A percentile compares a stretch with the other conserved stretches of the same genome.
phyloP scores from a whole-genome alignment of 140 eudicot species.

The Eryngium alpinum region DNA sequence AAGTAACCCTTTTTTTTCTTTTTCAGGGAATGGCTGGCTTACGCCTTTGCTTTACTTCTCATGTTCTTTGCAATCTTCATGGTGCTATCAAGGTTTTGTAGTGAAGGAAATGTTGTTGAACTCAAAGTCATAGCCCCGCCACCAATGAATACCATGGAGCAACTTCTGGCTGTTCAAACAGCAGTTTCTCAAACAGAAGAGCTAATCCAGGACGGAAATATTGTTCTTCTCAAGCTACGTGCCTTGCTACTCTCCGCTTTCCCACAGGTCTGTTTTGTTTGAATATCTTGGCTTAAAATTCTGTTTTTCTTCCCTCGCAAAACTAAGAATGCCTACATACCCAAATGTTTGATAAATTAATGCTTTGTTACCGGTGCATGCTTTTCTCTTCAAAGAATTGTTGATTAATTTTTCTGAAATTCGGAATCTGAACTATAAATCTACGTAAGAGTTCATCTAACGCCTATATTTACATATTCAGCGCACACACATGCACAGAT shows the following conservation, averaged over 20 bases:
- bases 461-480: not conserved
- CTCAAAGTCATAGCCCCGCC: conserved; percentile 80
- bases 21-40: conserved; percentile 78
- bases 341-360: too few species aligned
- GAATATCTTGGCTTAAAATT: not conserved
- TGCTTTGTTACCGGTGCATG: too few species aligned
- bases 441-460: too few species aligned
- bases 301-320: not conserved
- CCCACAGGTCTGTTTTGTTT: conserved; percentile 56
- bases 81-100: conserved; percentile 42
- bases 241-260: conserved; percentile 68
- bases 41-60: conserved; percentile 48
- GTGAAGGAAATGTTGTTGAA: conserved; percentile 40
- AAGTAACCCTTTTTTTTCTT: not conserved
- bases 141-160: conserved; percentile 85
- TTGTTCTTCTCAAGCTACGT: conserved; percentile 75
- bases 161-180: conserved; percentile 90
- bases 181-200: conserved; percentile 89
- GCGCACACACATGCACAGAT: not conserved
- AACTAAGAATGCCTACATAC: too few species aligned
- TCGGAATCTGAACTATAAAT: too few species aligned
- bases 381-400: too few species aligned
- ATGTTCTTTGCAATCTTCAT: conserved; percentile 44
- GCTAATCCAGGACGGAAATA: conserved; percentile 73
- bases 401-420: too few species aligned